These are phyloP conservation scores for Wickerhamomyces ciferrii DNA, from an alignment of 805 yeast genomes.

Conservation along the genomic window DNA sequence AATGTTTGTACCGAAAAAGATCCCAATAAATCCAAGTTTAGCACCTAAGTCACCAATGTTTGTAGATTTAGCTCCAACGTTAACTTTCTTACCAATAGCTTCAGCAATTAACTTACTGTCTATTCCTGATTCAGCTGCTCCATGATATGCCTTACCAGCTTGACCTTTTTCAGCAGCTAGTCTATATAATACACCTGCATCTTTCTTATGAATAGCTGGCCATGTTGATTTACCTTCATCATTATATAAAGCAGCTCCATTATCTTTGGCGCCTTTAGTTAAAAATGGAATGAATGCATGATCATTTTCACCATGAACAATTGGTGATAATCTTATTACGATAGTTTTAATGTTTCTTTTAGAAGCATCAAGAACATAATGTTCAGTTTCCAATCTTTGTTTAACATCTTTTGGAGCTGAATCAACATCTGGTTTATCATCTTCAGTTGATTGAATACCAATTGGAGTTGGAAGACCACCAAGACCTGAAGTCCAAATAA, in stretches of 20 bases:
- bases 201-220: conserved; percentile 27
- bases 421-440: conserved; percentile 4
- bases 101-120: conserved; percentile 21
- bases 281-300: conserved; percentile 20
- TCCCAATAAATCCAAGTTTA: conserved; percentile 11
- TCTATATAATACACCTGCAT: conserved; percentile 27
- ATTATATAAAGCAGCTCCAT: conserved; percentile 27
- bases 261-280: conserved; percentile 24
- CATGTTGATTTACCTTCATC: conserved; percentile 30
- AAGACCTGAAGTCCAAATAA: conserved; percentile 21
- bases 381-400: not conserved
- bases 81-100: conserved; percentile 17
- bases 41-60: conserved; percentile 9
- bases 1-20: conserved; percentile 7
- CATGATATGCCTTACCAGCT: conserved; percentile 23
- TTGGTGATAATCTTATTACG: conserved; percentile 27
- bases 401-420: not conserved
- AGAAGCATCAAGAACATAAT: conserved; percentile 8
- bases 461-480: not conserved
- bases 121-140: conserved; percentile 22
- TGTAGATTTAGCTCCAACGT: conserved; percentile 13
- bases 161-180: conserved; percentile 22
- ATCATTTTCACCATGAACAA: conserved; percentile 29
- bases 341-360: conserved; percentile 20
- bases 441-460: not conserved